These are phyloP conservation scores for Zymoseptoria ardabiliae DNA, from an alignment of 2,329 filamentous ascomycete genomes.

Conservation along the genomic window DNA sequence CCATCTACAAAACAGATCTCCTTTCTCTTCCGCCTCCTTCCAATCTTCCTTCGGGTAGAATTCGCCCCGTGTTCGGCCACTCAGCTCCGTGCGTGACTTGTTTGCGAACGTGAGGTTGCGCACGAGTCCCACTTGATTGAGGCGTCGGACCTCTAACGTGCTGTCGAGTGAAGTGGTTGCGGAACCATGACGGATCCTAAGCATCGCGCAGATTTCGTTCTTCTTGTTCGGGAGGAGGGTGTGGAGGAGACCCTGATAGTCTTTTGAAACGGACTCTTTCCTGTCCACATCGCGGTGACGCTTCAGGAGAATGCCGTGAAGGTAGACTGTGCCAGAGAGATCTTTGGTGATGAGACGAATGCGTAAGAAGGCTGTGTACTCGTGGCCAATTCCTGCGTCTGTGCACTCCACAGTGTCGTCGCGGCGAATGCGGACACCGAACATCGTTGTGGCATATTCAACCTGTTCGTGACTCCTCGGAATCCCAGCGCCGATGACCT, in stretches of 20 bases:
- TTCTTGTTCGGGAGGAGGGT: conserved; percentile 14
- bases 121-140: conserved; percentile 16
- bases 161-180: conserved; percentile 38
- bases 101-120: conserved; percentile 46
- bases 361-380: conserved; percentile 31
- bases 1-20: conserved; percentile 47
- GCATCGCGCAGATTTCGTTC: conserved; percentile 40
- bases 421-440: conserved; percentile 1
- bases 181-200: conserved; percentile 29
- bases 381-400: conserved; percentile 27
- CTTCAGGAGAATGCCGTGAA: conserved; percentile 35
- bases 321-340: conserved; percentile 15
- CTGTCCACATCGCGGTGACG: conserved; percentile 29
- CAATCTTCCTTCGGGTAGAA: neutral
- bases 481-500: neutral
- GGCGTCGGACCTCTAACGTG: conserved; percentile 23
- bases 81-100: conserved; percentile 34
- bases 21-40: conserved; percentile 3
- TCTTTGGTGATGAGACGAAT: conserved; percentile 33
- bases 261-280: conserved; percentile 21
- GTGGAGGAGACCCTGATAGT: neutral
- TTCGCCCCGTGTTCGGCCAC: conserved; percentile 1
- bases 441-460: neutral
- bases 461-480: neutral
- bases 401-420: conserved; percentile 1